Conservation (phyloP, 306 rosid species). For the Castanea sativa region DNA sequence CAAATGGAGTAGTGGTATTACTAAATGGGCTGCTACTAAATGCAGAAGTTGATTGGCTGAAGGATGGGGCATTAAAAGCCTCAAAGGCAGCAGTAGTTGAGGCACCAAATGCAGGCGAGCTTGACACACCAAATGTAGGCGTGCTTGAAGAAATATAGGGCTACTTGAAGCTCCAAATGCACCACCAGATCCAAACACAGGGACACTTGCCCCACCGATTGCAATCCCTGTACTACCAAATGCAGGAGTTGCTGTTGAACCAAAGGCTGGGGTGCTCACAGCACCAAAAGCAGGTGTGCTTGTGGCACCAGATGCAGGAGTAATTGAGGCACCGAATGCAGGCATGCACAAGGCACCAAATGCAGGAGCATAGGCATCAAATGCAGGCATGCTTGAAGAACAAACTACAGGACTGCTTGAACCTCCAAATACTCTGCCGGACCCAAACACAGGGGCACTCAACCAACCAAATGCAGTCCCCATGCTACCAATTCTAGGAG, state of each 20-base stretch:
- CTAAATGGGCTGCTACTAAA: constrained; percentile 79
- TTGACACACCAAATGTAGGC: constrained; percentile 52
- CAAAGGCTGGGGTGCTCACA: constrained; percentile 54
- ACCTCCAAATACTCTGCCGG: constrained; percentile 73
- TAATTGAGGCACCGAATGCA: constrained; percentile 70
- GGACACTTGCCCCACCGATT: constrained; percentile 58
- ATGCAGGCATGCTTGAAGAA: constrained; percentile 30
- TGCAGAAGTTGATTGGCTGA: constrained; percentile 63
- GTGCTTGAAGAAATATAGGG: constrained; percentile 27
- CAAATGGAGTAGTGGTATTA: constrained; percentile 60
- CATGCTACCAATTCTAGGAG: constrained; percentile 59
- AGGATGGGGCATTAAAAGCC: constrained; percentile 56
- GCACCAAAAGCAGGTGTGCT: constrained; percentile 28
- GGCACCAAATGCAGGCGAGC: constrained; percentile 68
- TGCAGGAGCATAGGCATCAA: constrained; percentile 47
- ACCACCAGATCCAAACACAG: constrained; percentile 67
- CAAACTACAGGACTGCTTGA: constrained; percentile 50
- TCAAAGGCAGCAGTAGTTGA: constrained; percentile 75
- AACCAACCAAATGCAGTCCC: constrained; percentile 63
- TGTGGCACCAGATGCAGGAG: constrained; percentile 52
- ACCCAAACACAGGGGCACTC: constrained; percentile 59
- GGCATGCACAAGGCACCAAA: constrained; percentile 64
- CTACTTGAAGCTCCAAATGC: constrained; percentile 74
- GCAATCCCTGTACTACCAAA: constrained; percentile 69
- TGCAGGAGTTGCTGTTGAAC: constrained; percentile 40